A percentile compares a stretch with the other conserved stretches of the same genome.
Evolutionary conservation across 805 yeast genomes (phyloP).

Genomic region (Blastobotrys robertii): DNA sequence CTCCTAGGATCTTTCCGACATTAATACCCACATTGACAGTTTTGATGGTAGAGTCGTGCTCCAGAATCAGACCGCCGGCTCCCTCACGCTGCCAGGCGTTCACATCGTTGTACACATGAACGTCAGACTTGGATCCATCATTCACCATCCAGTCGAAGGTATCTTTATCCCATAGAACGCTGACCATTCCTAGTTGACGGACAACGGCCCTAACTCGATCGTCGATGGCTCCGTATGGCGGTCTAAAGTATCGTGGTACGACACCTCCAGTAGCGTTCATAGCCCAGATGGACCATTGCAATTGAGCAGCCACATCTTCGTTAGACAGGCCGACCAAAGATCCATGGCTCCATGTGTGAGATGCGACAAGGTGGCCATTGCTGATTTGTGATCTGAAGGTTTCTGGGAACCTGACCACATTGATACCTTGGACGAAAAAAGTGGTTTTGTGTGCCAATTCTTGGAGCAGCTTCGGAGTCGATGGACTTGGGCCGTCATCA

Average conservation of each 20-base stretch:
- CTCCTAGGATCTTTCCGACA: slow-evolving; percentile 44
- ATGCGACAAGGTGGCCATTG: slow-evolving; percentile 70
- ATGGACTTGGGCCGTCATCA: slow-evolving; percentile 88
- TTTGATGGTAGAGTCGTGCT: slow-evolving; percentile 64
- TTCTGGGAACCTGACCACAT: slow-evolving; percentile 69
- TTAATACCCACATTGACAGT: slow-evolving; percentile 65
- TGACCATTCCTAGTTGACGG: slow-evolving; percentile 76
- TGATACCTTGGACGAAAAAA: slow-evolving; percentile 78
- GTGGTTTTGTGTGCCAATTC: slow-evolving; percentile 53
- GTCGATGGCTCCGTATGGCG: slow-evolving; percentile 94
- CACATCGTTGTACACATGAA: slow-evolving; percentile 48
- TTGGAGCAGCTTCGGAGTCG: slow-evolving; percentile 51
- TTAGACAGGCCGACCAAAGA: slow-evolving; percentile 70
- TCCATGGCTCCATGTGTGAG: slow-evolving; percentile 91
- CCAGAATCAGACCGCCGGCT: slow-evolving; percentile 59
- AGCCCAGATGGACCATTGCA: slow-evolving; percentile 96
- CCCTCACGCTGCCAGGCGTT: slow-evolving; percentile 37
- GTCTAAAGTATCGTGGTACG: slow-evolving; percentile 87
- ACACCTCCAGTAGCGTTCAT: slow-evolving; percentile 90
- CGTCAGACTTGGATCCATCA: slow-evolving; percentile 40
- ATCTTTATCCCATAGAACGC: slow-evolving; percentile 87
- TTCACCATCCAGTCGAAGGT: slow-evolving; percentile 83
- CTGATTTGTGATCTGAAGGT: slow-evolving; percentile 46
- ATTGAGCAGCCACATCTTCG: slow-evolving; percentile 77
- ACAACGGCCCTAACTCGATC: slow-evolving; percentile 73